Evolutionary conservation across 345 rosid species (phyloP).

Genomic region (Syzygium jambos): DNA sequence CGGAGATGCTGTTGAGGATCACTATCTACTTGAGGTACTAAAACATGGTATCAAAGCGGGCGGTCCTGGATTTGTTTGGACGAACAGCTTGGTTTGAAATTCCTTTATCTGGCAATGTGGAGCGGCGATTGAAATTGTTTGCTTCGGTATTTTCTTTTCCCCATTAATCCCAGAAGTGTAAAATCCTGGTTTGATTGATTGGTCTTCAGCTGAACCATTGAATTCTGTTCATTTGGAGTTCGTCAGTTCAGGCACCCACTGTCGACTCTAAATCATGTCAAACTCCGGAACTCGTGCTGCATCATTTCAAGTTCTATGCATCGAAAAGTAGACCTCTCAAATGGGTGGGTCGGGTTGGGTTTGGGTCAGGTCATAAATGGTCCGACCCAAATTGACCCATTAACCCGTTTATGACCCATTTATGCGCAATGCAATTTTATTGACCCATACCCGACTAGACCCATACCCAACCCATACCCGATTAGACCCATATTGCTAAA

Average conservation of each 20-base stretch:
- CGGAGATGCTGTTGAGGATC: constrained; percentile 59
- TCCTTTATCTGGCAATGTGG: background rate
- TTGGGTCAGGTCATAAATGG: too few species aligned
- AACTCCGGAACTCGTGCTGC: too few species aligned
- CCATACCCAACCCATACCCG: too few species aligned
- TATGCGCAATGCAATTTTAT: too few species aligned
- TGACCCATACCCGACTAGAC: too few species aligned
- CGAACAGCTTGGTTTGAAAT: background rate
- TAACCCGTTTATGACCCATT: too few species aligned
- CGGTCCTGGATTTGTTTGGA: background rate
- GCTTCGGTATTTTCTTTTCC: background rate
- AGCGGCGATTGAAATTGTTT: background rate
- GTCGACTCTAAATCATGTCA: background rate
- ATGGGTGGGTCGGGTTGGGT: too few species aligned
- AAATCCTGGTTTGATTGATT: background rate
- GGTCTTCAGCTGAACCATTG: background rate
- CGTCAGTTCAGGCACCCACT: background rate
- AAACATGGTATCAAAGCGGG: too few species aligned
- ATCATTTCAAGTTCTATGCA: background rate
- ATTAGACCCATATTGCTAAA: too few species aligned
- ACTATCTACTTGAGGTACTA: constrained; percentile 46
- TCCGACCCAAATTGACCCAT: too few species aligned
- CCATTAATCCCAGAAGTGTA: background rate
- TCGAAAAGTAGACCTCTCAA: too few species aligned
- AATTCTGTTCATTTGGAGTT: background rate